These are phyloP conservation scores for Tylopilus balloui DNA, from an alignment of 768 basidiomycete species.

Conservation along the genomic window DNA sequence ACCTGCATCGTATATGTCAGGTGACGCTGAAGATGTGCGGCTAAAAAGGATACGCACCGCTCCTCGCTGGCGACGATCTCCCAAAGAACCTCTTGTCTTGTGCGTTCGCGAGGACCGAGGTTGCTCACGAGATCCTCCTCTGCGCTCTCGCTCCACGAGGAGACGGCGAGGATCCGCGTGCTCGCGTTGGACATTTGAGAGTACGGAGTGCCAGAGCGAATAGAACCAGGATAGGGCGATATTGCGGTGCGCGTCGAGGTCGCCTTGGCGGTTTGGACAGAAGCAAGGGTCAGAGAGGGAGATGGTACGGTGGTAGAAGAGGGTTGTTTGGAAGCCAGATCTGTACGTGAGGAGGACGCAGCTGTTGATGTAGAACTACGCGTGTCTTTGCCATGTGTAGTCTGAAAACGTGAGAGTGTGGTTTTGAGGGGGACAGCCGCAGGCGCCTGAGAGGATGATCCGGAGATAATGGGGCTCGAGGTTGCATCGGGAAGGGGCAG, in stretches of 20 bases:
- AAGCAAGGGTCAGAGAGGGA: constrained; percentile 57
- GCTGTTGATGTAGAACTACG: constrained; percentile 63
- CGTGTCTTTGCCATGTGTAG: constrained; percentile 61
- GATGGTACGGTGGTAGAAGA: constrained; percentile 46
- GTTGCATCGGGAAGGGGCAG: constrained; percentile 49
- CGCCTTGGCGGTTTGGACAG: constrained; percentile 48
- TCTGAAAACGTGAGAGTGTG: constrained; percentile 73
- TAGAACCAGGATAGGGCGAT: constrained; percentile 62
- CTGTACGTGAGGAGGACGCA: constrained; percentile 58
- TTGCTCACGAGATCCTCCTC: constrained; percentile 93
- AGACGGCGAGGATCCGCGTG: constrained; percentile 69
- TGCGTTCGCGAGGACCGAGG: constrained; percentile 89
- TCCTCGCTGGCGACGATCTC: constrained; percentile 97
- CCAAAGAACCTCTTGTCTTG: constrained; percentile 93
- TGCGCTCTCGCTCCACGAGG: constrained; percentile 91
- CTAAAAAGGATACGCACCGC: constrained; percentile 47
- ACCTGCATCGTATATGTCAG: constrained; percentile 48
- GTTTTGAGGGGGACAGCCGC: constrained; percentile 48
- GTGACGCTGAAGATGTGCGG: constrained; percentile 11
- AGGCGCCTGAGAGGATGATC: constrained; percentile 25
- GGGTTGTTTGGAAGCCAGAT: constrained; percentile 45
- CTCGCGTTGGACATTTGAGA: constrained; percentile 71
- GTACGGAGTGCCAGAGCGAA: constrained; percentile 79
- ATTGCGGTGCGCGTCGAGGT: constrained; percentile 62
- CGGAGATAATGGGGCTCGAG: constrained; percentile 31